phyloP scores from a whole-genome alignment of 805 yeast species.

The Spencermartinsiella europaea region DNA sequence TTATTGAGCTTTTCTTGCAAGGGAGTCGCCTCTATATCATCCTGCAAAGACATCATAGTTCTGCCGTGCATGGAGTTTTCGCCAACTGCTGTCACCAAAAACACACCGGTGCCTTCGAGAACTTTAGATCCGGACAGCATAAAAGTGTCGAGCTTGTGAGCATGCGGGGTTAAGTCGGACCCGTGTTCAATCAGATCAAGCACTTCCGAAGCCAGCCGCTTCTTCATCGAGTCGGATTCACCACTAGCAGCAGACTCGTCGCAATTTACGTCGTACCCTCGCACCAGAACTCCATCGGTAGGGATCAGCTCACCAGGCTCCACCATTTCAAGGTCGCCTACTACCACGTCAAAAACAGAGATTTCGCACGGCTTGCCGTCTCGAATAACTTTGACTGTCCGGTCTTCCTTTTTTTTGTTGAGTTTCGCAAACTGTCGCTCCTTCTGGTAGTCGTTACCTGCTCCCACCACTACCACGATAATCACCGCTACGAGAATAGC shows the following conservation, averaged over 20 bases:
- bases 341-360: conserved; percentile 69
- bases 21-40: conserved; percentile 82
- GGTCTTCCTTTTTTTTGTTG: conserved; percentile 81
- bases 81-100: conserved; percentile 88
- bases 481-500: conserved; percentile 89
- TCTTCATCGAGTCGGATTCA: conserved; percentile 78
- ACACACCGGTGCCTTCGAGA: conserved; percentile 79
- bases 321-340: conserved; percentile 76
- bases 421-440: conserved; percentile 87
- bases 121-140: conserved; percentile 89
- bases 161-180: conserved; percentile 27
- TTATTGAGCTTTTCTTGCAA: conserved; percentile 73
- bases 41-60: conserved; percentile 74
- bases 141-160: conserved; percentile 63
- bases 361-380: conserved; percentile 62
- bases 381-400: conserved; percentile 71
- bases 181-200: conserved; percentile 29
- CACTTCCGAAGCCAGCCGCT: conserved; percentile 49
- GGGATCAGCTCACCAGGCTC: conserved; percentile 96
- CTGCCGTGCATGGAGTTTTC: conserved; percentile 84
- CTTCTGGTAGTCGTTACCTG: conserved; percentile 94
- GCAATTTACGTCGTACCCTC: conserved; percentile 69
- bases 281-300: conserved; percentile 72
- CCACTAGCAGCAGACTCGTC: conserved; percentile 95
- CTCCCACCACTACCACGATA: conserved; percentile 90